phyloP scores from a whole-genome alignment of 768 basidiomycete species.

The Boletus subcaerulescens region DNA sequence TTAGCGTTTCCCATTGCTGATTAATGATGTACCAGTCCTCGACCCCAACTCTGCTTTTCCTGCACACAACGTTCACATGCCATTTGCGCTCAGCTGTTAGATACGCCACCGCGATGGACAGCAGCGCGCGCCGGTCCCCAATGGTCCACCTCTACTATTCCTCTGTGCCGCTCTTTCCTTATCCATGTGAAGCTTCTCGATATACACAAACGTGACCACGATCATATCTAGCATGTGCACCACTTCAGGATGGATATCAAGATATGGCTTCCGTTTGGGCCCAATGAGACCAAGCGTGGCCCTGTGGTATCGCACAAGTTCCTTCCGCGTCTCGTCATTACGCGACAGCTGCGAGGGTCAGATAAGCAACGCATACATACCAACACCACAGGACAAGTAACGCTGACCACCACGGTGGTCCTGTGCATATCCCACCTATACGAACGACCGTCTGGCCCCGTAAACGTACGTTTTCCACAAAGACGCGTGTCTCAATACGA shows the following conservation, averaged over 20 bases:
- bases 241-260: not conserved
- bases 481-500: not conserved
- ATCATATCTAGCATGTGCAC: not conserved
- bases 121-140: not conserved
- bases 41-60: not conserved
- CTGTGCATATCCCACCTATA: constrained; percentile 23
- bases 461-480: constrained; percentile 17
- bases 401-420: not conserved
- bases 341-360: not conserved
- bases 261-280: not conserved
- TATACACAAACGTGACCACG: not conserved
- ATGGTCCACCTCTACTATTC: not conserved
- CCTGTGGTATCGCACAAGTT: not conserved
- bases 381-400: not conserved
- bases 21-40: not conserved
- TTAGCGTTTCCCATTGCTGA: not conserved
- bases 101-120: not conserved
- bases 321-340: not conserved
- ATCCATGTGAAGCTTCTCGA: not conserved
- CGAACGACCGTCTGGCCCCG: constrained; percentile 21
- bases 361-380: not conserved
- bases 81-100: not conserved
- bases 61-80: not conserved
- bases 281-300: not conserved
- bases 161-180: not conserved